phyloP scores from a whole-genome alignment of 139 green algal genomes.

The Volvox africanus region DNA sequence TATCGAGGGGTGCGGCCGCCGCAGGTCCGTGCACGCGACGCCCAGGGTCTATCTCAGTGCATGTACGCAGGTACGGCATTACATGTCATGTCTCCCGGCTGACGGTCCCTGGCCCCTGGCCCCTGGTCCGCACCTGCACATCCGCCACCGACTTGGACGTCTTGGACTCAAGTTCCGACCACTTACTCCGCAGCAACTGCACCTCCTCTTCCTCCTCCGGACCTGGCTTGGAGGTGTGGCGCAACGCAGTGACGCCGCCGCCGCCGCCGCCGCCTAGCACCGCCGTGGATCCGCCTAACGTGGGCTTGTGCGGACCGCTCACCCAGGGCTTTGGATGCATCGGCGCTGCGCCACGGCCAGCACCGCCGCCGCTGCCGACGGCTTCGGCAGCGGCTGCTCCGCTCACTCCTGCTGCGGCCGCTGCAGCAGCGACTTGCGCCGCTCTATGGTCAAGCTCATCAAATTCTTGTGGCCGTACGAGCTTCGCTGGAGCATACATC shows the following conservation, averaged over 20 bases:
- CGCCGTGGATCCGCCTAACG: background rate
- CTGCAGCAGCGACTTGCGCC: background rate
- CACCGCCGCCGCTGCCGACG: background rate
- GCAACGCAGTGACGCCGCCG: background rate
- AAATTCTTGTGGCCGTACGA: constrained; percentile 45
- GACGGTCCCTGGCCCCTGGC: too few species aligned
- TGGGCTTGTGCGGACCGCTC: background rate
- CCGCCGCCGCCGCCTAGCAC: background rate
- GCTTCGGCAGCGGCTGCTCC: background rate
- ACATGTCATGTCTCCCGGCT: too few species aligned
- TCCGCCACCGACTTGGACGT: constrained; percentile 19
- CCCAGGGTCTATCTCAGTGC: too few species aligned
- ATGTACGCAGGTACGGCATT: too few species aligned
- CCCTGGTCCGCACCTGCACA: constrained; percentile 36
- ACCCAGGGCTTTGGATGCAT: constrained; percentile 29
- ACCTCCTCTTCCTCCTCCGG: constrained; percentile 40
- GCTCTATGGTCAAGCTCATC: constrained; percentile 38
- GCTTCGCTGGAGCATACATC: constrained; percentile 40
- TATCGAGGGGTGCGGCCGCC: too few species aligned
- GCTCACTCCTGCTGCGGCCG: background rate
- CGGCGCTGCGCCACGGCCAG: background rate
- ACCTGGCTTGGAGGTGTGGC: background rate
- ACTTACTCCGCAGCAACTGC: constrained; percentile 46
- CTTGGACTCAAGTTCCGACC: constrained; percentile 18
- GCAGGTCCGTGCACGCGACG: too few species aligned